phyloP scores from a whole-genome alignment of 768 basidiomycete species.

The Mycena filopes region DNA sequence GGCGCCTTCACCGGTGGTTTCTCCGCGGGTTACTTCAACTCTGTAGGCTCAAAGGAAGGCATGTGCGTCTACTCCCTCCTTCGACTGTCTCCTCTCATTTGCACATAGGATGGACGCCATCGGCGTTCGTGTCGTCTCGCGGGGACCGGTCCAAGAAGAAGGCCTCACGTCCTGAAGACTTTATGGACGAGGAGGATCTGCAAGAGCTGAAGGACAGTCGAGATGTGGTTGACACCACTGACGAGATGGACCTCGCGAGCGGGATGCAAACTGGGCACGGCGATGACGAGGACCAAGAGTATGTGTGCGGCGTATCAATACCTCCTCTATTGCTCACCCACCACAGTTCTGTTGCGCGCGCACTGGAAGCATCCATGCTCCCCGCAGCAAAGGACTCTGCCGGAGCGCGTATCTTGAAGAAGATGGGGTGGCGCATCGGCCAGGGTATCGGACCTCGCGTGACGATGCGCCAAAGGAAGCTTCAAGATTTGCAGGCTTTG shows the following conservation, averaged over 20 bases:
- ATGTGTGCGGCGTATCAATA: conserved; percentile 41
- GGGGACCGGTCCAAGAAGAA: conserved; percentile 74
- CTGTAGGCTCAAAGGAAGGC: conserved; percentile 97
- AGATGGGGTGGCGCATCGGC: conserved; percentile 95
- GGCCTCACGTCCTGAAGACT: conserved; percentile 83
- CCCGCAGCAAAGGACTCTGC: conserved; percentile 82
- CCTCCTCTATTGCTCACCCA: conserved; percentile 17
- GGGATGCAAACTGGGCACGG: conserved; percentile 58
- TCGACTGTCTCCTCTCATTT: conserved; percentile 6
- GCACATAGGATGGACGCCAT: conserved; percentile 90
- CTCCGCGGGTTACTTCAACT: conserved; percentile 97
- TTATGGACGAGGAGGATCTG: conserved; percentile 99
- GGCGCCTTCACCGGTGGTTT: conserved; percentile 99
- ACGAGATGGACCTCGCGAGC: conserved; percentile 78
- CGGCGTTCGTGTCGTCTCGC: conserved; percentile 92
- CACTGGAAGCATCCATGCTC: conserved; percentile 73
- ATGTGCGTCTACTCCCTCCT: conserved; percentile 28
- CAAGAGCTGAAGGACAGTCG: conserved; percentile 81
- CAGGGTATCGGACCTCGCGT: conserved; percentile 95
- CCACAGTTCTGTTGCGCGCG: conserved; percentile 67
- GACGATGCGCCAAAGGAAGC: conserved; percentile 75
- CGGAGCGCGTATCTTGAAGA: conserved; percentile 87
- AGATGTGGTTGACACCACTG: conserved; percentile 80
- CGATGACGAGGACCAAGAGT: conserved; percentile 64
- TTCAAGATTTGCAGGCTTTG: conserved; percentile 70